Evolutionary conservation across 371 early-diverging fungal species (phyloP).

Genomic region (Mortierella sp.): DNA sequence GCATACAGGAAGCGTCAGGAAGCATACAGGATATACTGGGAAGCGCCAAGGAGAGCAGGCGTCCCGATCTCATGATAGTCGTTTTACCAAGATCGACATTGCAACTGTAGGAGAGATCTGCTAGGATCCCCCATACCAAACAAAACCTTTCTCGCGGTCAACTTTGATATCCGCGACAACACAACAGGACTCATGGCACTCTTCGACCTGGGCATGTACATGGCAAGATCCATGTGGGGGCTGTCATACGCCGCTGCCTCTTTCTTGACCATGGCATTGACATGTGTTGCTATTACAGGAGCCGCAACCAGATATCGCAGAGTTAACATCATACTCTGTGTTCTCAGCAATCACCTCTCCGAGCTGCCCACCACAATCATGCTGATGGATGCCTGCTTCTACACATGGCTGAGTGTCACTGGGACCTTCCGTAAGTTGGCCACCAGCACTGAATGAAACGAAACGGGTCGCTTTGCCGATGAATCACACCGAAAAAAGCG

Average conservation of each 20-base stretch:
- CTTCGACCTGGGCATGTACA: conserved; percentile 23
- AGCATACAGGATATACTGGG: no score
- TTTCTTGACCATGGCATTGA: conserved; percentile 25
- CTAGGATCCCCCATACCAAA: no score
- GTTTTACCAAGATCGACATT: no score
- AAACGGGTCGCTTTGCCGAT: not conserved
- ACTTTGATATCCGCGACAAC: not conserved
- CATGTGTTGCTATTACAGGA: conserved; percentile 42
- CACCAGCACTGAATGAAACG: not conserved
- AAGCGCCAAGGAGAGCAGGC: no score
- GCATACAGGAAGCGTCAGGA: not conserved
- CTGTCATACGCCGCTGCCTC: conserved; percentile 36
- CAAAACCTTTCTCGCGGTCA: not conserved
- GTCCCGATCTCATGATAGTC: no score
- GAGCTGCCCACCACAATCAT: conserved; percentile 36
- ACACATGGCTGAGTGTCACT: conserved; percentile 44
- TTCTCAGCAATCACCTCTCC: conserved; percentile 29
- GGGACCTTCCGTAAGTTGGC: conserved; percentile 46
- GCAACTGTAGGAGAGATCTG: no score
- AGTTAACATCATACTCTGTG: conserved; percentile 32
- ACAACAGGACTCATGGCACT: conserved; percentile 10
- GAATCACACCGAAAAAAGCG: not conserved
- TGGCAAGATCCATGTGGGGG: conserved; percentile 36
- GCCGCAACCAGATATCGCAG: conserved; percentile 28
- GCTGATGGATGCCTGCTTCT: conserved; percentile 37